Conservation (phyloP, 345 rosid species). For the Euphorbia tirucalli region DNA sequence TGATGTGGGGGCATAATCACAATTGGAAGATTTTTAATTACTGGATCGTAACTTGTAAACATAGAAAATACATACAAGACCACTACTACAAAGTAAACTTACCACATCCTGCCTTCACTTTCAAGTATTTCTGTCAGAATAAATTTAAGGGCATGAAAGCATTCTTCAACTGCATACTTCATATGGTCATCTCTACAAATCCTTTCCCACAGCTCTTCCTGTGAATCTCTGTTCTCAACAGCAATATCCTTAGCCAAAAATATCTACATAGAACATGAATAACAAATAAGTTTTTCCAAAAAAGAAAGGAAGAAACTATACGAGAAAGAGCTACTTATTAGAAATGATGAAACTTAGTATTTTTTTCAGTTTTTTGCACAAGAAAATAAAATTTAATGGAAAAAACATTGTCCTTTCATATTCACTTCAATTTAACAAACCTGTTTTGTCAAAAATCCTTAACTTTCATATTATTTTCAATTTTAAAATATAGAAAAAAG, state of each 20-base stretch:
- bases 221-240: constrained; percentile 59
- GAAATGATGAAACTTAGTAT: no score
- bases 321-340: no score
- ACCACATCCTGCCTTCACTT: constrained; percentile 93
- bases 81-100: constrained; percentile 21
- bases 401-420: no score
- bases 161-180: constrained; percentile 96
- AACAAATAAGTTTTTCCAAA: not conserved
- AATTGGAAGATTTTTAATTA: constrained; percentile 11
- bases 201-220: constrained; percentile 87
- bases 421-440: no score
- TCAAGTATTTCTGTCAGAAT: constrained; percentile 74
- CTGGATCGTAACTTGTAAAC: not conserved
- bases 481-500: not conserved
- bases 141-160: constrained; percentile 55
- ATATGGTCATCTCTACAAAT: constrained; percentile 81
- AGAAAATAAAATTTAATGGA: no score
- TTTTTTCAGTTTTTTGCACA: no score
- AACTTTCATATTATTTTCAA: no score
- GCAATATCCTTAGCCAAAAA: constrained; percentile 90
- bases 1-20: constrained; percentile 32
- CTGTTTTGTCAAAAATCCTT: not conserved
- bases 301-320: not conserved
- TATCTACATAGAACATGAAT: constrained; percentile 43
- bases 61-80: constrained; percentile 5